Percentiles rank a stretch among this genome's conserved stretches.
These are phyloP conservation scores for Fonsecaea erecta DNA, from an alignment of 2,329 filamentous ascomycete species.

Conservation along the genomic window DNA sequence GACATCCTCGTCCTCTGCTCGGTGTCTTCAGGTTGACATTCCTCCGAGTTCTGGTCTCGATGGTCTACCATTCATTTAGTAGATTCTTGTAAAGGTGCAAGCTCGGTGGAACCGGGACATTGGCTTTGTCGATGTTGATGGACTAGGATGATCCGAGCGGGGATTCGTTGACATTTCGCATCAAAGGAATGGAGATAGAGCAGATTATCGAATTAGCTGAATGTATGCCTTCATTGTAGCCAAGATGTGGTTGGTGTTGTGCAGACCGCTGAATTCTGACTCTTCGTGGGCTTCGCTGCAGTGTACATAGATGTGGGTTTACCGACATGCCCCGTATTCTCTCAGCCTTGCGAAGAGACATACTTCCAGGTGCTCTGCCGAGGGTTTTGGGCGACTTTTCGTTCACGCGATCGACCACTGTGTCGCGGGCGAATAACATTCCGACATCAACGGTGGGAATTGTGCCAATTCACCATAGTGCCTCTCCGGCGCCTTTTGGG, in stretches of 20 bases:
- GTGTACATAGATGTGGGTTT: background rate
- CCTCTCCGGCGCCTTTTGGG: background rate
- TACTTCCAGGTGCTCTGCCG: background rate
- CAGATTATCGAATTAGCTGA: background rate
- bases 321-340: background rate
- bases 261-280: background rate
- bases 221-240: background rate
- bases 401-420: background rate
- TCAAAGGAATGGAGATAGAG: background rate
- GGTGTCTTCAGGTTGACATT: background rate
- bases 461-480: background rate
- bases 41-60: background rate
- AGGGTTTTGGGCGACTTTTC: background rate
- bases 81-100: background rate
- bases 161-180: background rate
- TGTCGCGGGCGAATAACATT: background rate
- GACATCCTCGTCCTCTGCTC: background rate
- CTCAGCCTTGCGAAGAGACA: background rate
- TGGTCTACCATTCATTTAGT: constrained; percentile 1
- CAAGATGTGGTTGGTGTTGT: background rate
- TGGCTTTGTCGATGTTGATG: background rate
- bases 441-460: background rate
- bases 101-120: background rate
- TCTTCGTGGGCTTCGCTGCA: background rate
- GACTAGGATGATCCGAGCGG: background rate